Percentiles rank a stretch among this genome's conserved stretches.
These are phyloP conservation scores for Cardamine occulta DNA, from an alignment of 345 rosid species.

Conservation along the genomic window DNA sequence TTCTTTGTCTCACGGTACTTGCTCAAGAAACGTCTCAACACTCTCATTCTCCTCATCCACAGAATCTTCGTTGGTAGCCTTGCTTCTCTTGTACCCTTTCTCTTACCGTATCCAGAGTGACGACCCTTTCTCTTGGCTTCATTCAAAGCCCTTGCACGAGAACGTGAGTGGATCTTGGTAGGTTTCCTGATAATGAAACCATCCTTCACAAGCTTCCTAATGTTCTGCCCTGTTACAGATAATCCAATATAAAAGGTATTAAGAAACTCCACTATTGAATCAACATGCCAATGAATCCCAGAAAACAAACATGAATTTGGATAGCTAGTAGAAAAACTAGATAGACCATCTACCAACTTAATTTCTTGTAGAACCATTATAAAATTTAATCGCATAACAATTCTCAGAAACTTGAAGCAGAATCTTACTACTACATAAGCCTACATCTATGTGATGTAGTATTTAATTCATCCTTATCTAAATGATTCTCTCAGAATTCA, in stretches of 20 bases:
- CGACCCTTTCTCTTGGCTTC: slow-evolving; percentile 81
- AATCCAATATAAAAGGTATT: not conserved
- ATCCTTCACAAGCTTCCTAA: slow-evolving; percentile 80
- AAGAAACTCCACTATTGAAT: too few species aligned
- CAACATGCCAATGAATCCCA: slow-evolving; percentile 4
- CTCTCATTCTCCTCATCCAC: slow-evolving; percentile 81
- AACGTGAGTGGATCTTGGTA: slow-evolving; percentile 78
- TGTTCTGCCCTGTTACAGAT: slow-evolving; percentile 61
- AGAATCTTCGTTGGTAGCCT: slow-evolving; percentile 76
- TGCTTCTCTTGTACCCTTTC: slow-evolving; percentile 82
- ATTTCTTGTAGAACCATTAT: not conserved
- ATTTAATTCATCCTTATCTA: not conserved
- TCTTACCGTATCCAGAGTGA: slow-evolving; percentile 83
- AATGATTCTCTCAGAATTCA: not conserved
- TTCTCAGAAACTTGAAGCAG: not conserved
- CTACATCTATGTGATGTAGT: not conserved
- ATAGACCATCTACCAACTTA: not conserved
- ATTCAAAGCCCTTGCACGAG: slow-evolving; percentile 74
- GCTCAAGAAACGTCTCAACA: slow-evolving; percentile 62
- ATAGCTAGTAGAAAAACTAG: not conserved
- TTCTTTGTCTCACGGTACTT: slow-evolving; percentile 72
- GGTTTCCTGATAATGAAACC: slow-evolving; percentile 81
- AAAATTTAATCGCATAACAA: not conserved
- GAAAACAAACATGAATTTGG: not conserved
- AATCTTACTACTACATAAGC: not conserved